Evolutionary conservation across 2,329 filamentous ascomycete genomes (phyloP).

Genomic region (Colletotrichum coccodes): DNA sequence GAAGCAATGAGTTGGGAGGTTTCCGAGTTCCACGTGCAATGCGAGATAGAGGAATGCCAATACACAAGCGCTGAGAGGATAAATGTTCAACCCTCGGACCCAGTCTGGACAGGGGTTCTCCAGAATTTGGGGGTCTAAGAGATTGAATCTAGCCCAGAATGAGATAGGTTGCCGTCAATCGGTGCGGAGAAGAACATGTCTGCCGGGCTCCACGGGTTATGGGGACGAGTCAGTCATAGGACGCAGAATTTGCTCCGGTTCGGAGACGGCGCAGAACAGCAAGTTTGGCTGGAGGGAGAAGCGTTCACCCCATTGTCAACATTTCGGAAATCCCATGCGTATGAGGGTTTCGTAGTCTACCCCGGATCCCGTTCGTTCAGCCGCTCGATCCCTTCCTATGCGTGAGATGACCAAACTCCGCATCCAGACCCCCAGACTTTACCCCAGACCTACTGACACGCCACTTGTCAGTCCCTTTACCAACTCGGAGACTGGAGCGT

Average conservation of each 20-base stretch:
- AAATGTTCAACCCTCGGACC: conserved; percentile 24
- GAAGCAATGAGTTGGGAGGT: conserved; percentile 9
- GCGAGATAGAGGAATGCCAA: conserved; percentile 13
- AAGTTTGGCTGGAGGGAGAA: conserved; percentile 22
- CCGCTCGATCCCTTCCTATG: not conserved
- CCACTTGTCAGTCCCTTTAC: conserved; percentile 13
- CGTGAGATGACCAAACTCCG: conserved; percentile 24
- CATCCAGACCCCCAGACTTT: conserved; percentile 29
- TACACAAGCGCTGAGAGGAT: conserved; percentile 19
- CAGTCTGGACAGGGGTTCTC: conserved; percentile 25
- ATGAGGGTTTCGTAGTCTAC: conserved; percentile 8
- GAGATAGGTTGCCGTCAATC: conserved; percentile 10
- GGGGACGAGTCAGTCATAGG: conserved; percentile 25
- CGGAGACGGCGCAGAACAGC: conserved; percentile 18
- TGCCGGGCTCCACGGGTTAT: conserved; percentile 23
- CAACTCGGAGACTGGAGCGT: not conserved
- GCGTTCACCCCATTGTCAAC: conserved; percentile 30
- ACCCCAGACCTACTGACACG: conserved; percentile 29
- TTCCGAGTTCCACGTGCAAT: conserved; percentile 21
- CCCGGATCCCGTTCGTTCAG: conserved; percentile 23
- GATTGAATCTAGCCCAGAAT: conserved; percentile 26
- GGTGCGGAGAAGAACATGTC: conserved; percentile 22
- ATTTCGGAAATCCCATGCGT: not conserved
- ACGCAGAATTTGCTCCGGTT: conserved; percentile 33
- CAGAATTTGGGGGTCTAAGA: conserved; percentile 18